Conservation (phyloP, 1,284 basidiomycete genomes). For the Coriolopsis trogii region DNA sequence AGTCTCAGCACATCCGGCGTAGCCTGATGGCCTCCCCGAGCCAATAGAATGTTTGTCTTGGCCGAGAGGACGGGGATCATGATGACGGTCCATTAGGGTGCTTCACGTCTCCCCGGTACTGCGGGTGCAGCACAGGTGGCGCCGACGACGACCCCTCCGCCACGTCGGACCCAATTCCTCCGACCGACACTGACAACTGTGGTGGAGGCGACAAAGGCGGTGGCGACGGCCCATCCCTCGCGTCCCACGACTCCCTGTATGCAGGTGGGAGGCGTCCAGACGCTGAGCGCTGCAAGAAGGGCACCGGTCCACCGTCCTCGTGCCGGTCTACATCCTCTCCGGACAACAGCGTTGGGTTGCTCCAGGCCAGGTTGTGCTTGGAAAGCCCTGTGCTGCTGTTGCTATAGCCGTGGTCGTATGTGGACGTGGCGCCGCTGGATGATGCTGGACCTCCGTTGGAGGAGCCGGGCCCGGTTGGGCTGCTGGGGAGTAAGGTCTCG, state of each 20-base stretch:
- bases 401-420: not conserved
- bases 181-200: too few species aligned
- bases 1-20: too few species aligned
- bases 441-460: not conserved
- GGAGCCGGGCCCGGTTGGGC: not conserved
- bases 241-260: slow-evolving; percentile 20
- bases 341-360: not conserved
- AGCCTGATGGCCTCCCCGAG: too few species aligned
- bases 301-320: slow-evolving; percentile 19
- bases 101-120: slow-evolving; percentile 6
- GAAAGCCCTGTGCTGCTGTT: not conserved
- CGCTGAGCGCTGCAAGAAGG: slow-evolving; percentile 14
- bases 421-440: not conserved
- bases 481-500: slow-evolving; percentile 7
- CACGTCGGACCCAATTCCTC: not conserved
- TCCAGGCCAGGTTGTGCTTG: not conserved
- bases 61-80: too few species aligned
- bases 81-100: too few species aligned
- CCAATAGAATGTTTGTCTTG: too few species aligned
- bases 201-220: too few species aligned
- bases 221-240: too few species aligned
- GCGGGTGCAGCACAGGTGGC: too few species aligned
- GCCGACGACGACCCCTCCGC: not conserved
- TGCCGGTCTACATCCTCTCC: slow-evolving; percentile 10
- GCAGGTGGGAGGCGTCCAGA: slow-evolving; percentile 23